A percentile compares a stretch with the other conserved stretches of the same genome.
Evolutionary conservation across 2,329 filamentous ascomycete species (phyloP).

Genomic region (Trichophyton schoenleinii): DNA sequence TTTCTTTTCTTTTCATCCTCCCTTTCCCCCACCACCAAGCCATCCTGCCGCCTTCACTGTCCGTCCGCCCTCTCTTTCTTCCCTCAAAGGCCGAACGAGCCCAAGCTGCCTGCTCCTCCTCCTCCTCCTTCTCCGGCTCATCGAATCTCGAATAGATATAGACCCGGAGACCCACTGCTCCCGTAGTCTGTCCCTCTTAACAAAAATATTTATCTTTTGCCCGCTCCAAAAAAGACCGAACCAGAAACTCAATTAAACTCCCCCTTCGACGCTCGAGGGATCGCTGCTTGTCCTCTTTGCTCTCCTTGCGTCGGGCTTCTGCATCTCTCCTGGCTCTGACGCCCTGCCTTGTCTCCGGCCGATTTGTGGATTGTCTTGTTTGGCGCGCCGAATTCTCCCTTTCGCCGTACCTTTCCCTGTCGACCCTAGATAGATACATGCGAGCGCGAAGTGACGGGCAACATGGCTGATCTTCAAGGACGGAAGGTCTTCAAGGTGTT

Average conservation of each 20-base stretch:
- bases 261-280: not conserved
- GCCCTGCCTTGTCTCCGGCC: not conserved
- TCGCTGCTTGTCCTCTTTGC: no score
- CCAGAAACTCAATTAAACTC: not conserved
- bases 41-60: not conserved
- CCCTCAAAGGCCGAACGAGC: not conserved
- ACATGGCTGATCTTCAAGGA: conserved; percentile 50
- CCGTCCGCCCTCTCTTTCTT: not conserved
- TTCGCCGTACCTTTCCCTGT: not conserved
- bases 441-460: conserved; percentile 12
- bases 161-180: not conserved
- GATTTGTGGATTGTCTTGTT: no score
- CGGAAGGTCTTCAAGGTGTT: conserved; percentile 99
- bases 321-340: not conserved
- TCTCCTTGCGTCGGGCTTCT: no score
- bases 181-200: not conserved
- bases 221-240: not conserved
- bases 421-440: not conserved
- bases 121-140: not conserved
- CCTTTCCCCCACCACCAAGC: not conserved
- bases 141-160: not conserved
- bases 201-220: not conserved
- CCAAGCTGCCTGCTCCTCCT: not conserved
- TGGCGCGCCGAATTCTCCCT: not conserved
- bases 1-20: no score